Conservation (phyloP, 2,329 filamentous ascomycete species). For the Dactylellina cionopaga region DNA sequence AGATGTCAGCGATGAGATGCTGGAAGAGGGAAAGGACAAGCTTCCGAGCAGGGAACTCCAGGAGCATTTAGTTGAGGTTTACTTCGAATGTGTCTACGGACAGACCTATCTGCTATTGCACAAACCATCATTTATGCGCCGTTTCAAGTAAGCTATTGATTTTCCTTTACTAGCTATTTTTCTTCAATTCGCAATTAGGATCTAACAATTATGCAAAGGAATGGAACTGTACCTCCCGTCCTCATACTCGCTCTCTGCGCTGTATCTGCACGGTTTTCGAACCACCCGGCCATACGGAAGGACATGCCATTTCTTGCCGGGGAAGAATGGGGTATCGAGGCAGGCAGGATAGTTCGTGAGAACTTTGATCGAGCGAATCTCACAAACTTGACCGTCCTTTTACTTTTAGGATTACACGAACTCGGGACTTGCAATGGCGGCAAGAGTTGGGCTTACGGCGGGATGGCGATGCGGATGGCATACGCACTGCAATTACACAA, state of each 20-base stretch:
- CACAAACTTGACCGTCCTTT: conserved; percentile 88
- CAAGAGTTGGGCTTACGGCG: conserved; percentile 93
- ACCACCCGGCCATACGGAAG: conserved; percentile 80
- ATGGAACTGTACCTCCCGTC: conserved; percentile 84
- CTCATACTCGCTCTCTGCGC: conserved; percentile 93
- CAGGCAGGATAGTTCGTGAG: conserved; percentile 85
- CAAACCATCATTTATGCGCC: conserved; percentile 96
- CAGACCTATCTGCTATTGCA: conserved; percentile 94
- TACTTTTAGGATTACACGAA: conserved; percentile 89
- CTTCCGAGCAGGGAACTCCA: conserved; percentile 87
- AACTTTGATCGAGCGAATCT: conserved; percentile 96
- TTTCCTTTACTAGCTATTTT: neutral
- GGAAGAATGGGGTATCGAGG: conserved; percentile 87
- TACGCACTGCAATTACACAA: conserved; percentile 93
- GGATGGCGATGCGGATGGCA: conserved; percentile 95
- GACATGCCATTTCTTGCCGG: conserved; percentile 85
- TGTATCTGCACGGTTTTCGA: conserved; percentile 92
- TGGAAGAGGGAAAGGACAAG: conserved; percentile 83
- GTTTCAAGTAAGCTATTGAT: conserved; percentile 71
- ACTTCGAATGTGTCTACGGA: conserved; percentile 94
- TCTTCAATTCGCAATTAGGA: neutral
- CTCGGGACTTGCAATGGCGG: conserved; percentile 97
- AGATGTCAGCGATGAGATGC: conserved; percentile 68
- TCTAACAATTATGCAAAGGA: conserved; percentile 64
- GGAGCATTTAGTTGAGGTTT: conserved; percentile 91